These are phyloP conservation scores for Crucibulum laeve DNA, from an alignment of 768 basidiomycete genomes.

Conservation along the genomic window DNA sequence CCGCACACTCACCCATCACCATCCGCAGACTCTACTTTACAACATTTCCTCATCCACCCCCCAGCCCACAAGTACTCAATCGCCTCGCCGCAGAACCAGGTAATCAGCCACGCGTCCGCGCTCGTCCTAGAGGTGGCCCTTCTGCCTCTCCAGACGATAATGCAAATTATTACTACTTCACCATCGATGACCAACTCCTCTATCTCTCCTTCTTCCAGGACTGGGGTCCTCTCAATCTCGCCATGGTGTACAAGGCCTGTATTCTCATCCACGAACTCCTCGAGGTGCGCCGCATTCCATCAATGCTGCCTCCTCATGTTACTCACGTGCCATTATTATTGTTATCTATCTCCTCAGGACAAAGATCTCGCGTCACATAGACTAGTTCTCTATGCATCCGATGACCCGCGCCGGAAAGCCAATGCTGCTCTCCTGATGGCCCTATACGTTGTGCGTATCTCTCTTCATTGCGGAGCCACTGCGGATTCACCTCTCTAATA, in stretches of 20 bases:
- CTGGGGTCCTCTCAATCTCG: conserved; percentile 88
- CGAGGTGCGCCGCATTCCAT: conserved; percentile 45
- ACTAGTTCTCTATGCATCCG: conserved; percentile 84
- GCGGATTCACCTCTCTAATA: conserved; percentile 24
- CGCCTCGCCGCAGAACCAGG: conserved; percentile 43
- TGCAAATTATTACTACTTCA: conserved; percentile 84
- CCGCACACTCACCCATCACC: conserved; percentile 8
- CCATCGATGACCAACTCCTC: conserved; percentile 86
- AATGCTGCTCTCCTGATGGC: conserved; percentile 95
- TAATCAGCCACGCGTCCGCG: conserved; percentile 59
- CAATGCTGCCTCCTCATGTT: conserved; percentile 25
- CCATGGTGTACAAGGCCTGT: conserved; percentile 92
- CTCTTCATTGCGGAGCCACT: conserved; percentile 3
- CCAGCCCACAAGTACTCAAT: conserved; percentile 64
- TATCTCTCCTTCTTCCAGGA: conserved; percentile 95
- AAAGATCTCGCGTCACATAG: conserved; percentile 66
- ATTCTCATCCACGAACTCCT: conserved; percentile 88
- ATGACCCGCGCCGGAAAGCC: conserved; percentile 82
- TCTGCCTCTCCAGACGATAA: conserved; percentile 69
- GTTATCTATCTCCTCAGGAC: conserved; percentile 45
- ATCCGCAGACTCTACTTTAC: conserved; percentile 77
- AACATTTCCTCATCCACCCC: conserved; percentile 77
- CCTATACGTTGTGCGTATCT: conserved; percentile 75
- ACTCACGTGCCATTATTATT: conserved; percentile 32
- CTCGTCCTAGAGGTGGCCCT: conserved; percentile 53